Base-by-base conservation (phyloP, 2,329 filamentous ascomycete species). In the Coniochaeta sp. region DNA sequence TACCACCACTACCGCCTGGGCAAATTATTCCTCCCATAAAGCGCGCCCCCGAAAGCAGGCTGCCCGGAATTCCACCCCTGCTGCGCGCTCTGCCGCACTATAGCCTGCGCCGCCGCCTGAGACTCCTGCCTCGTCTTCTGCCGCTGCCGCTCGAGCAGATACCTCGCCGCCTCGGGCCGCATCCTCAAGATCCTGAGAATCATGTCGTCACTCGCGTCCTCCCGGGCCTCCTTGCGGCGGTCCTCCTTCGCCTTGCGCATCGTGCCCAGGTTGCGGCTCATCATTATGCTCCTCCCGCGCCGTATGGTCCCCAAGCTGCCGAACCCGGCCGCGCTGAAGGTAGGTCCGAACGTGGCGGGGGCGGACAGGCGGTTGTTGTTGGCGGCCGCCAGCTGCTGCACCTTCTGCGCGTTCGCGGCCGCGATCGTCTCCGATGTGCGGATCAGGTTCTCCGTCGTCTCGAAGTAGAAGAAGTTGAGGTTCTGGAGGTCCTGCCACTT, bases 401-500 rank as follows among this genome's bases (percentile, higher is more conserved):
- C 89, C 33, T 57, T 34, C 62, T 90, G 85, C 11, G 89, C 89
- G 4, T 89, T 96, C 44, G 92, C 91, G 1, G 90, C 88, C 3
- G 93, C 93, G 90, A 99, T 99, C 60, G 91, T 86, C 74, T 99
- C 95, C 2, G 91, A 96, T n/a, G 91, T 96, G 58, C 93, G 89
- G 67, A 98, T 91, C 14, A 99, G 83, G 67, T 90, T 93, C 63
- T 96, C 90, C 1, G 92, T 96, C 34, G 89, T 84, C 69, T 98
- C 93, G 70, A 95, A 96, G 79, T 99, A 99, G 81, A 98, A 99
- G 81, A 98, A 99, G 78, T 96, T 96, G 64, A 99, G 84, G 63
- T 91, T 93, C 65, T 95, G 91, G 59, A 99, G 85, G 74, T 99
- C 95, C 78, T 97, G 93, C 80, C 96, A 99, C 82, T 99, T 99